Evolutionary conservation across 2,329 filamentous ascomycete genomes (phyloP).

Genomic region (Rutstroemia sp.): DNA sequence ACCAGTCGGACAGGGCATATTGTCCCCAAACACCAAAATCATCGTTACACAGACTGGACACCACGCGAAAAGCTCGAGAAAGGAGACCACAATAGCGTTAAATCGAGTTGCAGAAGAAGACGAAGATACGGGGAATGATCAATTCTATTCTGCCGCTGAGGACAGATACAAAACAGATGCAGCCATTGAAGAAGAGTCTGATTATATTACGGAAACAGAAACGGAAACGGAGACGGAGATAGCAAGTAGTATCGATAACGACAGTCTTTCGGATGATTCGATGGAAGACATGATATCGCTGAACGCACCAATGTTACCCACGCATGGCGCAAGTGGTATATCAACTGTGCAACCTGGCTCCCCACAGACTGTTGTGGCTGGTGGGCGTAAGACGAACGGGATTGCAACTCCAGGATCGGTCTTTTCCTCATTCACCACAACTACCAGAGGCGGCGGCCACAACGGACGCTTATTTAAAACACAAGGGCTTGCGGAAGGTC

Average conservation of each 20-base stretch:
- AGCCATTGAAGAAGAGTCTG: conserved; percentile 47
- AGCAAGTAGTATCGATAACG: conserved; percentile 56
- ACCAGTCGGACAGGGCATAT: conserved; percentile 79
- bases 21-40: conserved; percentile 73
- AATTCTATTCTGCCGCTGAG: conserved; percentile 88
- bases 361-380: conserved; percentile 57
- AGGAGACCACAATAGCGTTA: conserved; percentile 38
- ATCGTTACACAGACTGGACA: conserved; percentile 63
- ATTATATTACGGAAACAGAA: conserved; percentile 47
- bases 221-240: conserved; percentile 54
- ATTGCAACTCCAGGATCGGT: conserved; percentile 79
- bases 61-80: conserved; percentile 45
- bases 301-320: conserved; percentile 67
- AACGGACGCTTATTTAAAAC: conserved; percentile 78
- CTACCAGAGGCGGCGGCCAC: conserved; percentile 64
- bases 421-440: conserved; percentile 82
- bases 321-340: conserved; percentile 70
- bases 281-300: conserved; percentile 92
- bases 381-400: conserved; percentile 58
- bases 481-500: conserved; percentile 62
- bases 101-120: conserved; percentile 52
- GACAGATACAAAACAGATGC: conserved; percentile 55
- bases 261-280: conserved; percentile 81
- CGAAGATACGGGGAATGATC: conserved; percentile 81
- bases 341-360: conserved; percentile 77